A percentile compares a stretch with the other conserved stretches of the same genome.
phyloP scores from a whole-genome alignment of 2,329 filamentous ascomycete genomes.

The Lasiodiplodia gonubiensis region DNA sequence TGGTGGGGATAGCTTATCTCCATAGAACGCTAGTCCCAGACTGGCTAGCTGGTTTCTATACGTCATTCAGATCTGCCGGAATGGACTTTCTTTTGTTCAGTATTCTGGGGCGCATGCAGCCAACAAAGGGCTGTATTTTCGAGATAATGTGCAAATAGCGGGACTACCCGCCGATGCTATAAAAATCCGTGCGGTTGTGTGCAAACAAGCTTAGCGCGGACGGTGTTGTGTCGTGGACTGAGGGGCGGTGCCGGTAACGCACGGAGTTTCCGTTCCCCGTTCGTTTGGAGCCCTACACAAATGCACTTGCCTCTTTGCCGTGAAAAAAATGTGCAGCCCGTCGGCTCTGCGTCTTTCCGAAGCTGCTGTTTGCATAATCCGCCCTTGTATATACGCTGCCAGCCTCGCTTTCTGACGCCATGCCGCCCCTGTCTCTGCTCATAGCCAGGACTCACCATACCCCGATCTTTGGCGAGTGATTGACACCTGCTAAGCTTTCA shows the following conservation, averaged over 20 bases:
- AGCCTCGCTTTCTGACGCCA: not conserved
- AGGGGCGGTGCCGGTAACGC: not conserved
- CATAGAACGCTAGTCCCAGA: not conserved
- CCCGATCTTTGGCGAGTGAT: not conserved
- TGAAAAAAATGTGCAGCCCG: constrained; percentile 1
- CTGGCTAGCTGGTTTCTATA: not conserved
- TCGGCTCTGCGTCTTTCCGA: constrained; percentile 1
- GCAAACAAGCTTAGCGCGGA: not conserved
- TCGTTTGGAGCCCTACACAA: not conserved
- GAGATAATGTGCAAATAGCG: not conserved
- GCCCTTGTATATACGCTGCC: not conserved
- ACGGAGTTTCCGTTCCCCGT: constrained; percentile 7
- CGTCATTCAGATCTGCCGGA: not conserved
- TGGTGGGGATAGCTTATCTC: constrained; percentile 2
- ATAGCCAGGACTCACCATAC: not conserved
- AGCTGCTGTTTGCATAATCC: not conserved
- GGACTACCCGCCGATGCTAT: not conserved
- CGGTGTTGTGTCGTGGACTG: not conserved
- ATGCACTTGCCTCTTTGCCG: not conserved
- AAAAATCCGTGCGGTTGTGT: not conserved
- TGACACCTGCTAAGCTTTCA: constrained; percentile 24
- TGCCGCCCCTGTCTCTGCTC: not conserved
- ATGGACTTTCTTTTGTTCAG: not conserved
- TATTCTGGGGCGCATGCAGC: not conserved
- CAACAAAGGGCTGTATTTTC: not conserved